phyloP scores from a whole-genome alignment of 345 rosid species.

The Kernera saxatilis region DNA sequence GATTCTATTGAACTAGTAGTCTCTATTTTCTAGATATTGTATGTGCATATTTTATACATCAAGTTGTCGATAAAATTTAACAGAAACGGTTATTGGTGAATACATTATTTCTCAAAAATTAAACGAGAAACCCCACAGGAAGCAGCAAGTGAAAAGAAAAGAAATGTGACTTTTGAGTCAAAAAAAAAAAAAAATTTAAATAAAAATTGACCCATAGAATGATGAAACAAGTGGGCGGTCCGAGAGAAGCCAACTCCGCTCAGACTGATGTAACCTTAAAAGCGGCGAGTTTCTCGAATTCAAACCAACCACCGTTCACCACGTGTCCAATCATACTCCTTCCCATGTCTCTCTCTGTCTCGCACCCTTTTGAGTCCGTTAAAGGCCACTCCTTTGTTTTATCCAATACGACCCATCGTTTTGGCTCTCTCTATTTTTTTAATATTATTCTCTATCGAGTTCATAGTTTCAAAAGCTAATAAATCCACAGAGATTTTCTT shows the following conservation, averaged over 20 bases:
- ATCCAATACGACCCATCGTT: constrained; percentile 29
- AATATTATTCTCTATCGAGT: constrained; percentile 15
- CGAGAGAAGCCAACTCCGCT: constrained; percentile 6
- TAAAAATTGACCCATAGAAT: constrained; percentile 3
- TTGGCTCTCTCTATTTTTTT: constrained; percentile 8
- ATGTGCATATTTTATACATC: neutral
- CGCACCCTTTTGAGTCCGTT: constrained; percentile 16
- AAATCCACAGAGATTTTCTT: constrained; percentile 15
- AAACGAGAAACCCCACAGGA: neutral
- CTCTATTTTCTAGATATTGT: neutral
- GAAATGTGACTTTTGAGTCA: neutral
- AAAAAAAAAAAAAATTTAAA: neutral
- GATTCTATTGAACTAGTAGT: neutral
- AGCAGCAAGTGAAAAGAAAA: neutral
- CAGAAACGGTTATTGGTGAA: neutral
- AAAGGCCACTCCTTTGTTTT: constrained; percentile 12
- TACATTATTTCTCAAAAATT: neutral
- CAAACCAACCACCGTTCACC: neutral
- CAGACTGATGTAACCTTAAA: constrained; percentile 22
- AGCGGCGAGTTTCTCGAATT: neutral
- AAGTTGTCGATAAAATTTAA: neutral
- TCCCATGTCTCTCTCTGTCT: constrained; percentile 41
- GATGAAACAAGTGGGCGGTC: constrained; percentile 27
- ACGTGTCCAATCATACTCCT: constrained; percentile 43
- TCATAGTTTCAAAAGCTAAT: constrained; percentile 20